These are phyloP conservation scores for Tetrapisispora namnaoensis DNA, from an alignment of 805 yeast genomes.

Conservation along the genomic window DNA sequence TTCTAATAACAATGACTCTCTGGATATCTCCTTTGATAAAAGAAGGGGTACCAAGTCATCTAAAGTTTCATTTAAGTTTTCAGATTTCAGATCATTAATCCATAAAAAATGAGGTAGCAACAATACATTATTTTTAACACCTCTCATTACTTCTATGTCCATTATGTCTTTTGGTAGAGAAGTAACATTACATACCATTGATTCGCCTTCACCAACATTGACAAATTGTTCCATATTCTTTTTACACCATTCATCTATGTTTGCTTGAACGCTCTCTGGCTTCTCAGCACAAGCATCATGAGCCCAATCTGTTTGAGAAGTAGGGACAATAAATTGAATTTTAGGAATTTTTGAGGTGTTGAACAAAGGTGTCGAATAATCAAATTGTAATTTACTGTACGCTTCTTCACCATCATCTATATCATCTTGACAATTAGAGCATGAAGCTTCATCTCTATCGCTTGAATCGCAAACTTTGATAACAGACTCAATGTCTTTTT, in stretches of 20 bases:
- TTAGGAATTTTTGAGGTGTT: constrained; percentile 62
- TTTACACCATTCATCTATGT: constrained; percentile 34
- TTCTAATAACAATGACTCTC: constrained; percentile 22
- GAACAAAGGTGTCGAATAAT: constrained; percentile 42
- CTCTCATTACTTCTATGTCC: constrained; percentile 35
- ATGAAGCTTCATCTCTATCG: neutral
- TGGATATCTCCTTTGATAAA: constrained; percentile 14
- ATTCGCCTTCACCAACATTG: constrained; percentile 23
- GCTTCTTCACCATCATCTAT: constrained; percentile 12
- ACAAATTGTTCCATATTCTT: constrained; percentile 17
- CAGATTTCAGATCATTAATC: constrained; percentile 41
- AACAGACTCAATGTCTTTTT: neutral
- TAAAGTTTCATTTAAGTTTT: constrained; percentile 37
- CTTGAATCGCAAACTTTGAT: neutral
- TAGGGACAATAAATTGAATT: constrained; percentile 68
- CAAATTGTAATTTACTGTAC: constrained; percentile 21
- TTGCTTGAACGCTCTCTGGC: constrained; percentile 37
- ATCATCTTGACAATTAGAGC: constrained; percentile 2
- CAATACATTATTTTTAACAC: constrained; percentile 47
- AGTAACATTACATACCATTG: constrained; percentile 33
- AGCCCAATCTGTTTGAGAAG: constrained; percentile 79
- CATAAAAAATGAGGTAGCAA: constrained; percentile 68
- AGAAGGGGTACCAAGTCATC: constrained; percentile 36
- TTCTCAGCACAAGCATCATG: constrained; percentile 52
- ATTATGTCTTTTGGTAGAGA: constrained; percentile 42